Conservation (phyloP, 331 rosid genomes). For the Erythrophleum ivorense region DNA sequence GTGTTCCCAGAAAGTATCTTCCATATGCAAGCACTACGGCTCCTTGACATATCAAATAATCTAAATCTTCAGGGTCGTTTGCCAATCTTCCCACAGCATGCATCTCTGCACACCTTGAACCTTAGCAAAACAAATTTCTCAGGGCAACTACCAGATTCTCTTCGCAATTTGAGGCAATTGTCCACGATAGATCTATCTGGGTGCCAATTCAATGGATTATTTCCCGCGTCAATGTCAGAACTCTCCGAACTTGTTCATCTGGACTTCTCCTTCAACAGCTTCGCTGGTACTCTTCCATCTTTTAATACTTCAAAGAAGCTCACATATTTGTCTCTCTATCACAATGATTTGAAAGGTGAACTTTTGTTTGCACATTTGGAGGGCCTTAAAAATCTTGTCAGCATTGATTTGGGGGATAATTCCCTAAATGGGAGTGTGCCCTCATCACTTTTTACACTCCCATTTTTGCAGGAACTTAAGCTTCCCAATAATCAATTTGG, state of each 20-base stretch:
- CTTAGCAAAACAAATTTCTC: background rate
- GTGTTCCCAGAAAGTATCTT: constrained; percentile 42
- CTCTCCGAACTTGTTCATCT: background rate
- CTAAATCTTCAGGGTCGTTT: background rate
- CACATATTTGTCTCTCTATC: constrained; percentile 1
- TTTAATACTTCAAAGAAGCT: constrained; percentile 4
- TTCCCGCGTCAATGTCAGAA: no score
- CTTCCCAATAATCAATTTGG: constrained; percentile 37
- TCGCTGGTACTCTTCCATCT: constrained; percentile 32
- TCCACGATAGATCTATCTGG: background rate
- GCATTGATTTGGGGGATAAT: constrained; percentile 32
- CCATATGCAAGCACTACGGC: background rate
- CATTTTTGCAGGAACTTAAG: constrained; percentile 4
- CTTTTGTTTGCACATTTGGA: constrained; percentile 18
- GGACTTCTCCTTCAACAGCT: background rate
- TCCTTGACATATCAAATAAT: background rate
- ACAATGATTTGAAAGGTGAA: background rate
- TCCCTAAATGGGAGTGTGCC: constrained; percentile 15
- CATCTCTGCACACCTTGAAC: background rate
- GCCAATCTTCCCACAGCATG: background rate
- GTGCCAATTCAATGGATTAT: background rate
- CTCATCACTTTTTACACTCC: constrained; percentile 27
- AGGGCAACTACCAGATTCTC: background rate
- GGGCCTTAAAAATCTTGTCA: background rate
- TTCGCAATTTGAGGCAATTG: background rate